A percentile compares a stretch with the other conserved stretches of the same genome.
Evolutionary conservation across 768 basidiomycete genomes (phyloP).

Genomic region (Boletus bicolor): DNA sequence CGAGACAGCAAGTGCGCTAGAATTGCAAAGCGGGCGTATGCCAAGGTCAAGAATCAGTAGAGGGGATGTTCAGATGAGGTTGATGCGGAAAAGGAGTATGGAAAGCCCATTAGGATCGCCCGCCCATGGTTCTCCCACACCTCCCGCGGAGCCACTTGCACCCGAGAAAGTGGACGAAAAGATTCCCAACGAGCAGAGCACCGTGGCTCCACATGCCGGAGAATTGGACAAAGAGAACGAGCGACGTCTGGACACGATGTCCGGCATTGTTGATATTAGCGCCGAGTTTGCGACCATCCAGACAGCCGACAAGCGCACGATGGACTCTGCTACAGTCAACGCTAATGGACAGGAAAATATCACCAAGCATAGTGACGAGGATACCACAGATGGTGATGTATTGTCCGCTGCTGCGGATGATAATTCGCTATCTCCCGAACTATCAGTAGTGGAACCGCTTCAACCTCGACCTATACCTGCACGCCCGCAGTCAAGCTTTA

Average conservation of each 20-base stretch:
- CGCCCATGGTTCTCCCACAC: slow-evolving; percentile 9
- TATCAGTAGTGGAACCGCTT: neutral
- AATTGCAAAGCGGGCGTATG: slow-evolving; percentile 17
- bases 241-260: slow-evolving; percentile 38
- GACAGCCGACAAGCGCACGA: slow-evolving; percentile 41
- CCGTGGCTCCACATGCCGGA: neutral
- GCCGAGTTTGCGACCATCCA: slow-evolving; percentile 51
- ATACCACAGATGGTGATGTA: neutral
- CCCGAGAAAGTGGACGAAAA: neutral
- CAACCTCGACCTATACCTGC: slow-evolving; percentile 10
- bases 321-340: slow-evolving; percentile 17
- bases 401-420: neutral
- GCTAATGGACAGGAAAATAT: neutral
- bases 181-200: neutral
- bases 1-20: slow-evolving; percentile 21
- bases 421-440: neutral
- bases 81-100: slow-evolving; percentile 43
- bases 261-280: slow-evolving; percentile 37
- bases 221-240: slow-evolving; percentile 24
- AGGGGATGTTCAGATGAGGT: slow-evolving; percentile 50
- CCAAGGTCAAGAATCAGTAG: slow-evolving; percentile 47
- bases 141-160: neutral
- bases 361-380: neutral
- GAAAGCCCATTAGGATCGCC: slow-evolving; percentile 39
- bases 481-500: slow-evolving; percentile 13